Conservation (phyloP, 345 rosid species). For the Eucalyptus decipiens region DNA sequence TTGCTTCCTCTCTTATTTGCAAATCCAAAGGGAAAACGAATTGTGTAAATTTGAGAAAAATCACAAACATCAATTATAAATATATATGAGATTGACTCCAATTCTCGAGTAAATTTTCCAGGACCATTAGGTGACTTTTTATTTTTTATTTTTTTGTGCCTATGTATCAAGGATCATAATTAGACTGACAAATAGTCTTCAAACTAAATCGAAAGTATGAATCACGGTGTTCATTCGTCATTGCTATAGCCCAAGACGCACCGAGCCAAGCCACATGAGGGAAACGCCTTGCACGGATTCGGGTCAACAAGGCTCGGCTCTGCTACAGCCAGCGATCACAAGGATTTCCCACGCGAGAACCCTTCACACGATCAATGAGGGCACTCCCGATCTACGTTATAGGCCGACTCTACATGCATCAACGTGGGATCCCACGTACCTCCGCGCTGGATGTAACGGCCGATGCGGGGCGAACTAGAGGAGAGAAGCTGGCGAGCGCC, state of each 20-base stretch:
- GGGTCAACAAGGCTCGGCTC: not conserved
- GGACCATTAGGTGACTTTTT: too few species aligned
- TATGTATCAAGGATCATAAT: too few species aligned
- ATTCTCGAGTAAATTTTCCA: too few species aligned
- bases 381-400: not conserved
- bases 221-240: too few species aligned
- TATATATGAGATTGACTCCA: not conserved
- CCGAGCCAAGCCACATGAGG: too few species aligned
- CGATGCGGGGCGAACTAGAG: not conserved
- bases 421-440: not conserved
- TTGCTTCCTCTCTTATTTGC: not conserved
- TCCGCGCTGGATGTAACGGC: not conserved
- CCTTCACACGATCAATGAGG: not conserved
- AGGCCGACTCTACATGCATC: not conserved
- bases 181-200: too few species aligned
- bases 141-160: too few species aligned
- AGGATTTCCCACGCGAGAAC: not conserved
- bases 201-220: too few species aligned
- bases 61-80: not conserved
- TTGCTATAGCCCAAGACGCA: too few species aligned
- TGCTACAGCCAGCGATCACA: not conserved
- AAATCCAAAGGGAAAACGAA: not conserved
- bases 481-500: too few species aligned
- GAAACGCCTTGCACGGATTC: fast-evolving
- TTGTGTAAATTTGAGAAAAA: not conserved